These are phyloP conservation scores for Amanita brunnescens DNA, from an alignment of 768 basidiomycete genomes.

Conservation along the genomic window DNA sequence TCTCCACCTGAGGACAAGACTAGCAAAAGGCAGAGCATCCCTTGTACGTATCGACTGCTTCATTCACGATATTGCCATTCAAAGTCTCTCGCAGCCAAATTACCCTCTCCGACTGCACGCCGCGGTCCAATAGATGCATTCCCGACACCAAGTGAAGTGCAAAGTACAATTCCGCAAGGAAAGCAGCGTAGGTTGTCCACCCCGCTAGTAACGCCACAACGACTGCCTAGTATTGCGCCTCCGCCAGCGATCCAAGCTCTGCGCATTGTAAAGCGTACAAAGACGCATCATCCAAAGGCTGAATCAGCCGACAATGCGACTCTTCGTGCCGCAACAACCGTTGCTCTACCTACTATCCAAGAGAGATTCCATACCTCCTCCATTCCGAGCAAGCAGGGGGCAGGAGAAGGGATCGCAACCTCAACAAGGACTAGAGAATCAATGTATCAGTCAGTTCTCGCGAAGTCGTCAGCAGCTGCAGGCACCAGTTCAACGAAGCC, in stretches of 20 bases:
- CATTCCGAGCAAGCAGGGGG: not conserved
- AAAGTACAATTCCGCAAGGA: not conserved
- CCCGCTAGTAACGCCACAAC: slow-evolving; percentile 8
- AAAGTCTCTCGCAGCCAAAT: not conserved
- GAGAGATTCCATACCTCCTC: not conserved
- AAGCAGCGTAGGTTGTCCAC: not conserved
- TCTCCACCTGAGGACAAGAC: not conserved
- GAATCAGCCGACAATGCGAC: slow-evolving; percentile 5
- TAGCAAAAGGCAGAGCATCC: not conserved
- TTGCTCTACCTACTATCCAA: not conserved
- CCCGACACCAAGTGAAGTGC: not conserved
- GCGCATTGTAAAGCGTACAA: slow-evolving; percentile 38
- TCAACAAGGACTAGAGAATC: not conserved
- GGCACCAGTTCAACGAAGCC: slow-evolving; percentile 10
- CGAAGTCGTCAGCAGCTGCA: not conserved
- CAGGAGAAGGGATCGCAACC: not conserved
- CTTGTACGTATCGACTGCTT: not conserved
- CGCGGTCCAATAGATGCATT: not conserved
- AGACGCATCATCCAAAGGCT: slow-evolving; percentile 2
- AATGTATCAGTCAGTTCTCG: too few relatives aligned
- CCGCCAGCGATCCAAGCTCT: slow-evolving; percentile 35
- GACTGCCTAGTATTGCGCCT: slow-evolving; percentile 13
- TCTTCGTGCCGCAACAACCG: not conserved
- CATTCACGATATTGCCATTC: not conserved
- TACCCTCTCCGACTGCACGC: not conserved